These are phyloP conservation scores for Caryocar brasiliense DNA, from an alignment of 441 rosid genomes.

Conservation along the genomic window DNA sequence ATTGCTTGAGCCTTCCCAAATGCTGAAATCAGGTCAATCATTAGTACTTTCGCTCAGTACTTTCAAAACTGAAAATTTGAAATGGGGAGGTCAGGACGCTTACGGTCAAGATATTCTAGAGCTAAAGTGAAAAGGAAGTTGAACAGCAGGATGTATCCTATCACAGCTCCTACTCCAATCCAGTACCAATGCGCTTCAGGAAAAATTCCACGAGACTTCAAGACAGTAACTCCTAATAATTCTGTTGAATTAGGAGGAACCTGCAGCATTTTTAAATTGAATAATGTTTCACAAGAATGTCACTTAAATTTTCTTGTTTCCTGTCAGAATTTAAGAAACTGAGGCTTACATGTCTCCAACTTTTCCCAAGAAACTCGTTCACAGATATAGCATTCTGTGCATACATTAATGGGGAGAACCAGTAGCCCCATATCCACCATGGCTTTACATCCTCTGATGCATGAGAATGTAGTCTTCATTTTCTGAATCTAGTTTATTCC, in stretches of 20 bases:
- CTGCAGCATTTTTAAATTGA: no score
- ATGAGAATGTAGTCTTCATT: slow-evolving; percentile 2
- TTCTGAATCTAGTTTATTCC: slow-evolving; percentile 3
- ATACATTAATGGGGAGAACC: slow-evolving; percentile 61
- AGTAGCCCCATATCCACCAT: slow-evolving; percentile 77
- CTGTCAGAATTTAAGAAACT: neutral
- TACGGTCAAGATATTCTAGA: slow-evolving; percentile 57
- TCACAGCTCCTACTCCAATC: slow-evolving; percentile 61
- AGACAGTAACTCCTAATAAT: slow-evolving; percentile 52
- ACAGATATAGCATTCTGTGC: slow-evolving; percentile 51
- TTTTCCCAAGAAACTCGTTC: slow-evolving; percentile 52
- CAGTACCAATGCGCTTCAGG: slow-evolving; percentile 72
- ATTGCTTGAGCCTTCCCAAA: slow-evolving; percentile 49
- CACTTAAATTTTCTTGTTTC: neutral
- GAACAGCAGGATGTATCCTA: slow-evolving; percentile 48
- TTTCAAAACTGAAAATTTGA: neutral
- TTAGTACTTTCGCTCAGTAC: slow-evolving; percentile 4
- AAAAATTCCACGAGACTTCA: slow-evolving; percentile 59
- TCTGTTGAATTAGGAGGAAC: slow-evolving; percentile 37
- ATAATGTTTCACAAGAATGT: no score
- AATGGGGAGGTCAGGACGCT: slow-evolving; percentile 20
- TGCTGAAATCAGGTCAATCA: slow-evolving; percentile 29
- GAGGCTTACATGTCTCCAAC: slow-evolving; percentile 46
- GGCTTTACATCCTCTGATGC: slow-evolving; percentile 38
- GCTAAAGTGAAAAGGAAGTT: slow-evolving; percentile 58